These are phyloP conservation scores for Calcarisporium arbuscula DNA, from an alignment of 2,329 filamentous ascomycete species.

Conservation along the genomic window DNA sequence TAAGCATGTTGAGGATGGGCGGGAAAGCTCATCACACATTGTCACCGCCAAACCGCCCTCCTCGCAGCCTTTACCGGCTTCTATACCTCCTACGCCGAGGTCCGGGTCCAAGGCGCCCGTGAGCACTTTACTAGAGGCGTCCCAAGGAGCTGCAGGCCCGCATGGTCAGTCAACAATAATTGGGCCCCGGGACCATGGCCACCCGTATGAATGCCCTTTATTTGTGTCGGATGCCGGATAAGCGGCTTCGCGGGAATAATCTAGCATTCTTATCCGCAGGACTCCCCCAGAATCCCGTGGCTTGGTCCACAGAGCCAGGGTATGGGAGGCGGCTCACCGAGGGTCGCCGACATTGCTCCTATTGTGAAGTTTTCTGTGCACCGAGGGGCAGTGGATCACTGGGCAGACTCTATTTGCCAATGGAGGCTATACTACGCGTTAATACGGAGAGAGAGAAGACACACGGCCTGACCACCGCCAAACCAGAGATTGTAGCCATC, in stretches of 20 bases:
- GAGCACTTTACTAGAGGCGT: slow-evolving; percentile 32
- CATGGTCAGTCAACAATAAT: slow-evolving; percentile 27
- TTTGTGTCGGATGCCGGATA: not conserved
- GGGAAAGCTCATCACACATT: slow-evolving; percentile 41
- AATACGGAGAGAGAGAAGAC: too few relatives aligned
- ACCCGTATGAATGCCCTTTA: slow-evolving; percentile 25
- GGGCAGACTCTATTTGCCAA: slow-evolving; percentile 44
- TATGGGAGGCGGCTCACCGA: slow-evolving; percentile 33
- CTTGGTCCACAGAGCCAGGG: slow-evolving; percentile 37
- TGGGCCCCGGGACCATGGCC: slow-evolving; percentile 31
- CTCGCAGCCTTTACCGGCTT: slow-evolving; percentile 38
- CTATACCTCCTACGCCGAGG: slow-evolving; percentile 40
- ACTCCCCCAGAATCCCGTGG: slow-evolving; percentile 34
- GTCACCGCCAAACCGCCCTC: slow-evolving; percentile 37
- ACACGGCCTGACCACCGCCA: too few relatives aligned
- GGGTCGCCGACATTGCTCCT: slow-evolving; percentile 37
- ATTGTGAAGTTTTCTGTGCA: slow-evolving; percentile 36
- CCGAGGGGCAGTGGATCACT: slow-evolving; percentile 38
- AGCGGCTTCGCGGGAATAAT: not conserved
- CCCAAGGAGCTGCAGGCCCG: slow-evolving; percentile 26
- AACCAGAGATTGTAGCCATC: too few relatives aligned
- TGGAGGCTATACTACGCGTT: slow-evolving; percentile 39
- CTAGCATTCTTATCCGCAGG: slow-evolving; percentile 38
- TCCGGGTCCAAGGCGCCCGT: too few relatives aligned
- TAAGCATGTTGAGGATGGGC: slow-evolving; percentile 33